Evolutionary conservation across 1,139 yeast species (phyloP).

Genomic region (Lodderomyces oxycetoniae): DNA sequence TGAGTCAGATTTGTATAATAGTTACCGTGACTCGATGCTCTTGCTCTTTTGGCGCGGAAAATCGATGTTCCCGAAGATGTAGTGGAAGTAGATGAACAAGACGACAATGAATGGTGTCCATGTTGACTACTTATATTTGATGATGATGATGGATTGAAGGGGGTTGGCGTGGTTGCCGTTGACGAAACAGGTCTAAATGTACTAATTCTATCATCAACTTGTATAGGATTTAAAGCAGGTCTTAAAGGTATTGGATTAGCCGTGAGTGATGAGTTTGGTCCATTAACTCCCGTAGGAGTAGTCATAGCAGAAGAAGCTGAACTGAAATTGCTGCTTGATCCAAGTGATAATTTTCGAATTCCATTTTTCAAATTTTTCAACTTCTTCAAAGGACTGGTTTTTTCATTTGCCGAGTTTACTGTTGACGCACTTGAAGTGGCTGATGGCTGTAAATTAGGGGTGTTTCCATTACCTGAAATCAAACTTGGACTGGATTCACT

Average conservation of each 20-base stretch:
- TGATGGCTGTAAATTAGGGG: not conserved
- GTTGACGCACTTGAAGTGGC: not conserved
- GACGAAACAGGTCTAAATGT: constrained; percentile 6
- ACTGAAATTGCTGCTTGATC: constrained; percentile 7
- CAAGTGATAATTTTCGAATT: constrained; percentile 29
- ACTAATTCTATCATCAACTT: constrained; percentile 4
- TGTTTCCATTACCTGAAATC: not conserved
- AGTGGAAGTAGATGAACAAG: constrained; percentile 13
- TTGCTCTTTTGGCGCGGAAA: constrained; percentile 10
- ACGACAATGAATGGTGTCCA: constrained; percentile 7
- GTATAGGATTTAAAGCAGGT: constrained; percentile 11
- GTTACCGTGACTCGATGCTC: constrained; percentile 14
- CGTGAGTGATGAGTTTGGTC: constrained; percentile 13
- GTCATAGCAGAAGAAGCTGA: constrained; percentile 4
- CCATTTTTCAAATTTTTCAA: constrained; percentile 38
- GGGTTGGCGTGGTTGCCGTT: constrained; percentile 9
- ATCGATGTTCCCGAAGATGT: constrained; percentile 11
- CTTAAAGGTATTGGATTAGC: constrained; percentile 9
- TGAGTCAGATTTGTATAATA: constrained; percentile 5
- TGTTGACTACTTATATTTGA: constrained; percentile 7
- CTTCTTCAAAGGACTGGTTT: constrained; percentile 16
- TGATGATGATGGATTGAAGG: constrained; percentile 6
- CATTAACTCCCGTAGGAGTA: constrained; percentile 18
- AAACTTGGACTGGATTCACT: not conserved
- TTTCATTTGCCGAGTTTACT: constrained; percentile 5